Percentiles rank a stretch among this genome's conserved stretches.
Evolutionary conservation across 2,329 filamentous ascomycete species (phyloP).

Genomic region (Thelonectria discophora): DNA sequence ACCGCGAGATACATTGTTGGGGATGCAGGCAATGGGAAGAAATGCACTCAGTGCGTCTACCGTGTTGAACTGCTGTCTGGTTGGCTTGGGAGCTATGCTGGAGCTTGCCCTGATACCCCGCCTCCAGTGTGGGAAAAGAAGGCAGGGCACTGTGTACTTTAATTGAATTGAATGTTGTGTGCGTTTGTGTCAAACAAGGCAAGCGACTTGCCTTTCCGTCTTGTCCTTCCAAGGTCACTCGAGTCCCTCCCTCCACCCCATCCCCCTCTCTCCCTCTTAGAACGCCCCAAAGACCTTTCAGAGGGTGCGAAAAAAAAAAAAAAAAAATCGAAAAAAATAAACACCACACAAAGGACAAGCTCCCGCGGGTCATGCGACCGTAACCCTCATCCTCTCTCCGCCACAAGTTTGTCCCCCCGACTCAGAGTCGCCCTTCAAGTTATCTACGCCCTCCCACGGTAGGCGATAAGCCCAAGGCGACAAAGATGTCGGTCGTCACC

Average conservation of each 20-base stretch:
- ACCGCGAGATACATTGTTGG: neutral
- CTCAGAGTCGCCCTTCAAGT: constrained; percentile 48
- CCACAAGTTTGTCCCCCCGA: constrained; percentile 44
- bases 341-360: constrained; percentile 36
- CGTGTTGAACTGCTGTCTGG: constrained; percentile 10
- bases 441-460: constrained; percentile 48
- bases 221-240: too few species aligned
- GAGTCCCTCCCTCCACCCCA: constrained; percentile 27
- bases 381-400: constrained; percentile 45
- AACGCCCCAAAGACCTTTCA: constrained; percentile 24
- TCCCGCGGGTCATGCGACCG: constrained; percentile 52
- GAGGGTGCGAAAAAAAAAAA: constrained; percentile 26
- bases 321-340: constrained; percentile 32
- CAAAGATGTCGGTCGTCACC: constrained; percentile 70
- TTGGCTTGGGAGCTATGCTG: constrained; percentile 16
- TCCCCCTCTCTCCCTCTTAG: constrained; percentile 21
- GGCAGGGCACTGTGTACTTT: constrained; percentile 10
- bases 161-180: constrained; percentile 16
- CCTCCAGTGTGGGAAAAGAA: neutral
- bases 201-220: constrained; percentile 23
- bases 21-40: neutral
- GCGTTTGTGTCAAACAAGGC: constrained; percentile 7
- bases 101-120: constrained; percentile 24
- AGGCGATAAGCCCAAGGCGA: constrained; percentile 63
- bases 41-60: constrained; percentile 12